phyloP scores from a whole-genome alignment of 192 early-diverging fungal species.

The Fimicolochytrium jonesii region DNA sequence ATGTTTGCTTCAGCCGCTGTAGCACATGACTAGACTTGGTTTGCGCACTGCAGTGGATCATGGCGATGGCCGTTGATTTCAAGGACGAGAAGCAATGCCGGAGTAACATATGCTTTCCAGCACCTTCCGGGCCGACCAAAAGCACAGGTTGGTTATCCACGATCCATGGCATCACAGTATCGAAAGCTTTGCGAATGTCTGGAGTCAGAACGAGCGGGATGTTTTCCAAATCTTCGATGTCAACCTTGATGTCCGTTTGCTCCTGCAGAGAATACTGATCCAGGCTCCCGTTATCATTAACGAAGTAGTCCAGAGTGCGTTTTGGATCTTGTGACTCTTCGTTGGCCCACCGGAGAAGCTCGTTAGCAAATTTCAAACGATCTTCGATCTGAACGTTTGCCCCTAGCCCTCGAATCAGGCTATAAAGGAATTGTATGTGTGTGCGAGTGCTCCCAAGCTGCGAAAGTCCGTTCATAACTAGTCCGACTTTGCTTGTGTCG shows the following conservation, averaged over 20 bases:
- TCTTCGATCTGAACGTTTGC: constrained; percentile 42
- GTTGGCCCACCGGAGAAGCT: constrained; percentile 40
- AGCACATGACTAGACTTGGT: constrained; percentile 49
- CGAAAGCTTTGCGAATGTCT: constrained; percentile 40
- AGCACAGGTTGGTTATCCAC: constrained; percentile 40
- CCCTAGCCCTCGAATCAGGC: constrained; percentile 48
- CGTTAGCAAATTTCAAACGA: constrained; percentile 41
- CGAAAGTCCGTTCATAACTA: constrained; percentile 49
- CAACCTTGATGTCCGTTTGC: constrained; percentile 16
- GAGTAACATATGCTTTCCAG: constrained; percentile 54
- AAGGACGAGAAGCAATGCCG: constrained; percentile 46
- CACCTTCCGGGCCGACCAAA: constrained; percentile 52
- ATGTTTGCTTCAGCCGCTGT: constrained; percentile 48
- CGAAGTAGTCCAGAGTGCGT: constrained; percentile 41
- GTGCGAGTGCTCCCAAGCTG: constrained; percentile 31
- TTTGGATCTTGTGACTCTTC: constrained; percentile 43
- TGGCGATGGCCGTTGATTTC: constrained; percentile 35
- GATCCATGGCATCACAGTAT: constrained; percentile 54
- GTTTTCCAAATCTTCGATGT: constrained; percentile 31
- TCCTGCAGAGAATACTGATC: constrained; percentile 33
- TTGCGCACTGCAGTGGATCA: constrained; percentile 57
- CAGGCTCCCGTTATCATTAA: constrained; percentile 26
- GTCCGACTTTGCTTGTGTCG: constrained; percentile 47
- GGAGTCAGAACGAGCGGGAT: constrained; percentile 51
- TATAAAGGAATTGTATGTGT: constrained; percentile 40